Evolutionary conservation across 2,329 filamentous ascomycete genomes (phyloP).

Genomic region (Beauveria sp.): DNA sequence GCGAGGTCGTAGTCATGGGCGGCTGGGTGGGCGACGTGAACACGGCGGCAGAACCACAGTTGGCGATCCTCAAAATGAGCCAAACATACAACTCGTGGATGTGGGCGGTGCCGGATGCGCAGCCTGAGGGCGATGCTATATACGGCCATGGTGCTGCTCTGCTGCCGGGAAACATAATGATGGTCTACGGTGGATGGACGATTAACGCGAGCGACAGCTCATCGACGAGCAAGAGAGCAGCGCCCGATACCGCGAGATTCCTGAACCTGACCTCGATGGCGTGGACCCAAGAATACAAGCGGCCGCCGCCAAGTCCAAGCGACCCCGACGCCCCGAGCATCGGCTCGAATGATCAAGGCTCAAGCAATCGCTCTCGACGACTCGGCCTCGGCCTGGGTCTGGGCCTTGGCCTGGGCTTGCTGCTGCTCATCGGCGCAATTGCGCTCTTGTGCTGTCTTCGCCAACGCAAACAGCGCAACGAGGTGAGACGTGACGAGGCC

Average conservation of each 20-base stretch:
- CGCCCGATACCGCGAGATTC: constrained; percentile 30
- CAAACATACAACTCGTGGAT: constrained; percentile 67
- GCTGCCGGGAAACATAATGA: constrained; percentile 60
- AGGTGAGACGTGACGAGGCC: constrained; percentile 34
- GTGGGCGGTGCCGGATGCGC: constrained; percentile 56
- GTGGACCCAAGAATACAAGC: constrained; percentile 45
- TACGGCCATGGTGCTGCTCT: constrained; percentile 58
- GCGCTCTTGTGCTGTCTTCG: constrained; percentile 44
- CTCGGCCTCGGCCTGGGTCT: constrained; percentile 58
- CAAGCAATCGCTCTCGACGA: constrained; percentile 16
- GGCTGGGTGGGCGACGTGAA: constrained; percentile 85
- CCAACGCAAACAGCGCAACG: constrained; percentile 26
- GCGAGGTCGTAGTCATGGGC: constrained; percentile 69
- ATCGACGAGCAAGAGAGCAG: constrained; percentile 21
- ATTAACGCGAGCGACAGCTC: constrained; percentile 22
- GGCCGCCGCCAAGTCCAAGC: constrained; percentile 25
- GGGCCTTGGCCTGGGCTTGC: constrained; percentile 50
- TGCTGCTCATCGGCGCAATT: constrained; percentile 38
- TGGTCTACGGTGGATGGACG: constrained; percentile 58
- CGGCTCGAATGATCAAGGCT: constrained; percentile 10
- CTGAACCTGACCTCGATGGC: constrained; percentile 50
- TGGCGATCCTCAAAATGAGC: constrained; percentile 69
- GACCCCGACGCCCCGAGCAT: constrained; percentile 20
- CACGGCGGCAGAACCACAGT: constrained; percentile 71
- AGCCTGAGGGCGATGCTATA: constrained; percentile 39